Conservation (phyloP, 108 stramenopile species). For the Stephanodiscus triporus region DNA sequence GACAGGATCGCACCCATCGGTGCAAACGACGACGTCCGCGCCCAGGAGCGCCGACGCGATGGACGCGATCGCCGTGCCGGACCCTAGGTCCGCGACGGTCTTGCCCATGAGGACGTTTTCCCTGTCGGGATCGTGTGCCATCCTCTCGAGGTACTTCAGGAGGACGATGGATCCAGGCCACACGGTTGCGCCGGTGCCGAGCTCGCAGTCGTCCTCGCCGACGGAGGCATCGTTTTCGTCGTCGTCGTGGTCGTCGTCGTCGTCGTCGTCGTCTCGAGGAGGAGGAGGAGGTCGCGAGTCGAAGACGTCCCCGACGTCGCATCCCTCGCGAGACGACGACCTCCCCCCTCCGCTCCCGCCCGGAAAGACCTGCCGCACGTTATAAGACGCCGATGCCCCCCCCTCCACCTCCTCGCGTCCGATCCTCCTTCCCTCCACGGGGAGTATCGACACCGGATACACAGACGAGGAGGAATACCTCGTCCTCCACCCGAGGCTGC, state of each 20-base stretch:
- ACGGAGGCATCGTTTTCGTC: neutral
- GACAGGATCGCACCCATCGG: slow-evolving; percentile 80
- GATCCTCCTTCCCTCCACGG: slow-evolving; percentile 3
- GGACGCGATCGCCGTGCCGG: slow-evolving; percentile 82
- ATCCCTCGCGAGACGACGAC: neutral
- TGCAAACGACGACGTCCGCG: slow-evolving; percentile 67
- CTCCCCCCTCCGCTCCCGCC: neutral
- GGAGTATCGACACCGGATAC: slow-evolving; percentile 17
- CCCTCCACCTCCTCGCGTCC: neutral
- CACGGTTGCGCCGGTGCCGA: slow-evolving; percentile 90
- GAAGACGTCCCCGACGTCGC: neutral
- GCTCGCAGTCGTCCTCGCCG: neutral
- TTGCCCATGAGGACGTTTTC: slow-evolving; percentile 37
- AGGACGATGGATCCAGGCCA: slow-evolving; percentile 91
- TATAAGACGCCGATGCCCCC: neutral
- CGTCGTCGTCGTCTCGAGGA: too few species aligned
- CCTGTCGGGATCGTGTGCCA: slow-evolving; percentile 9
- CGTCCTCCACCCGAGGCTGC: slow-evolving; percentile 32
- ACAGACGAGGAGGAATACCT: slow-evolving; percentile 14
- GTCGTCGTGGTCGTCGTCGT: neutral
- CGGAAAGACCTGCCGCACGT: slow-evolving; percentile 23
- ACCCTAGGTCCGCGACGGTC: slow-evolving; percentile 76
- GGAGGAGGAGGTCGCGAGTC: neutral
- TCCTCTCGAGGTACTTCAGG: slow-evolving; percentile 76
- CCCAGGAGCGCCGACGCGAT: slow-evolving; percentile 81